These are phyloP conservation scores for Aureobasidium namibiae DNA, from an alignment of 2,329 filamentous ascomycete species.

Conservation along the genomic window DNA sequence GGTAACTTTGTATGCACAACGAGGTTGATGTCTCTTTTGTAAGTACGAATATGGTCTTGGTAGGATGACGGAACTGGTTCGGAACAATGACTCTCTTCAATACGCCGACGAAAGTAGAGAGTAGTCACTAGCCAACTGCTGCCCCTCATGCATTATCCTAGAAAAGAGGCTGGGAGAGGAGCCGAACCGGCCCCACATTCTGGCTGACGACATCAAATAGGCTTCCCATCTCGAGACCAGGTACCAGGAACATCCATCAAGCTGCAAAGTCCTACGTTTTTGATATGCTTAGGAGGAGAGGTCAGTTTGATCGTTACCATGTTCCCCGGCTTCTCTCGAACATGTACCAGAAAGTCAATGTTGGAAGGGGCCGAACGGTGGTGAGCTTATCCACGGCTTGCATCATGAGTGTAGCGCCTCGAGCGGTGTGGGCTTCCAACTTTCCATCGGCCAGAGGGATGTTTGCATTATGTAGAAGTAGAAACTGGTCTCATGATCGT, in stretches of 20 bases:
- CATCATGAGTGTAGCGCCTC: not conserved
- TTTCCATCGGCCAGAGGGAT: not conserved
- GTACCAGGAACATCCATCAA: not conserved
- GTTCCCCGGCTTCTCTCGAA: too few species aligned
- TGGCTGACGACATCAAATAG: slow-evolving; percentile 1
- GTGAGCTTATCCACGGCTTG: not conserved
- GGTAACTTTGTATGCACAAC: not conserved
- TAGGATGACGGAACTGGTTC: not conserved
- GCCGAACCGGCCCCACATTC: slow-evolving; percentile 1
- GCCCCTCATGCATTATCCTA: not conserved
- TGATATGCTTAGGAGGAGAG: not conserved
- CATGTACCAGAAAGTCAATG: not conserved
- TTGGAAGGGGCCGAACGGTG: not conserved
- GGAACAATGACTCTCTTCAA: not conserved
- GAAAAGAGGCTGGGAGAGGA: not conserved
- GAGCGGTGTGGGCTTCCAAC: not conserved
- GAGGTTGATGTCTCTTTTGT: not conserved
- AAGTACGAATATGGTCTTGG: too few species aligned
- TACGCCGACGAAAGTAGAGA: not conserved
- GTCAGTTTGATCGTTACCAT: not conserved
- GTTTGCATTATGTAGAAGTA: not conserved
- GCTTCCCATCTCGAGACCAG: not conserved
- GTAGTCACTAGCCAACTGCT: not conserved
- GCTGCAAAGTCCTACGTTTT: not conserved
- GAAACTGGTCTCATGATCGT: not conserved